These are phyloP conservation scores for Adiantum capillusveneris DNA, from an alignment of 75 land plant genomes.

Conservation along the genomic window DNA sequence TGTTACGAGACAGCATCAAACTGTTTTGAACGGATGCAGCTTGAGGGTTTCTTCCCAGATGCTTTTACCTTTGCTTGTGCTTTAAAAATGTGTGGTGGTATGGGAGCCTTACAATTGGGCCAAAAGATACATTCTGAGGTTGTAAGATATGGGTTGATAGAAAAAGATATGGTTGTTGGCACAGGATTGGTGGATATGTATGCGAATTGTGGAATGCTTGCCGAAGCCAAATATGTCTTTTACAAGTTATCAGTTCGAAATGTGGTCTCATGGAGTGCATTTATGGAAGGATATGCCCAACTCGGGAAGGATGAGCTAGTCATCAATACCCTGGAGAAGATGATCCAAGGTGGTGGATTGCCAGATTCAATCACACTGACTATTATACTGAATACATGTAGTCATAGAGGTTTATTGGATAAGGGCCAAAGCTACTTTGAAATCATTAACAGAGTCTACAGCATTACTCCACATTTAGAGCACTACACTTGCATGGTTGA, in stretches of 20 bases:
- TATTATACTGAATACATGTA: conserved; percentile 48
- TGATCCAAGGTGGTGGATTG: conserved; percentile 34
- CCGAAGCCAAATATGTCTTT: conserved; percentile 41
- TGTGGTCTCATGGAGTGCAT: conserved; percentile 51
- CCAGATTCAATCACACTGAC: conserved; percentile 49
- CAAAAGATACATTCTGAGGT: conserved; percentile 43
- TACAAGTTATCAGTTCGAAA: conserved; percentile 22
- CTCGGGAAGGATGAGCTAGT: conserved; percentile 59
- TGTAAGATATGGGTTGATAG: neutral
- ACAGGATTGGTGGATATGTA: conserved; percentile 55
- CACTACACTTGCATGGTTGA: conserved; percentile 61
- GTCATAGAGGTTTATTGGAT: conserved; percentile 48
- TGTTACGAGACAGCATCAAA: conserved; percentile 27
- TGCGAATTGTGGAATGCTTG: conserved; percentile 42
- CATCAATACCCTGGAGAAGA: conserved; percentile 29
- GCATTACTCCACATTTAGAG: conserved; percentile 32
- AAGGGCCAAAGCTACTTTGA: conserved; percentile 39
- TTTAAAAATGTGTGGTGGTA: conserved; percentile 42
- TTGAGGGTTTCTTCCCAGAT: conserved; percentile 31
- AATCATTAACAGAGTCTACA: conserved; percentile 33
- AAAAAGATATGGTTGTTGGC: conserved; percentile 37
- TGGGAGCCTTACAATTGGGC: conserved; percentile 35
- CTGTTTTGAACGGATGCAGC: conserved; percentile 40
- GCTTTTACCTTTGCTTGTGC: conserved; percentile 44
- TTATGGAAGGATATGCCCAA: conserved; percentile 65